These are phyloP conservation scores for Chenopodium quinoa DNA, from an alignment of 148 eudicot species.

Conservation along the genomic window DNA sequence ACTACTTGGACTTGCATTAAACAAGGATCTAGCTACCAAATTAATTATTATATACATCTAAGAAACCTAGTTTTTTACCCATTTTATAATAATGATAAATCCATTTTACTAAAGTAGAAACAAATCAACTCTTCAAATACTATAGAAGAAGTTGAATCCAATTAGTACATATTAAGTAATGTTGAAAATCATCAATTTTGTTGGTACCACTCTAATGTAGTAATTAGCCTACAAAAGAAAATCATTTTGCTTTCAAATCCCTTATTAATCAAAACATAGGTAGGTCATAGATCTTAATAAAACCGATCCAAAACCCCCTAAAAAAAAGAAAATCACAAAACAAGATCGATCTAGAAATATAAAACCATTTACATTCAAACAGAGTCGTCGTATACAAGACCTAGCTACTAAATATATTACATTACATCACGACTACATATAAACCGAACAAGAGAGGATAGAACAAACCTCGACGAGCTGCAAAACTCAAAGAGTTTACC, in stretches of 20 bases:
- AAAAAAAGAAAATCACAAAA: too few relatives aligned
- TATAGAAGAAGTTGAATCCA: not conserved
- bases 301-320: too few relatives aligned
- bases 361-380: too few relatives aligned
- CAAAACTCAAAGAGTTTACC: slow-evolving; percentile 53
- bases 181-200: not conserved
- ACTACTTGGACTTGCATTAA: not conserved
- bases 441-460: not conserved
- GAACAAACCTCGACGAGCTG: slow-evolving; percentile 37
- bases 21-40: not conserved
- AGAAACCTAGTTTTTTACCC: not conserved
- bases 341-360: too few relatives aligned
- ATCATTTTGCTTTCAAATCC: too few relatives aligned
- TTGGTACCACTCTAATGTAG: not conserved
- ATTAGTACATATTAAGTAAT: not conserved
- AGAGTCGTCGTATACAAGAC: too few relatives aligned
- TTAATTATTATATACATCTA: not conserved
- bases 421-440: too few relatives aligned
- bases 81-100: not conserved
- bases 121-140: not conserved
- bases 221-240: too few relatives aligned
- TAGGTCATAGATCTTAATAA: too few relatives aligned
- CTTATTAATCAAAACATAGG: too few relatives aligned
- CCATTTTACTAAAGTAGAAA: not conserved
- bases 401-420: too few relatives aligned